Conservation (phyloP, 2,329 filamentous ascomycete genomes). For the Penicillium sumatraense region DNA sequence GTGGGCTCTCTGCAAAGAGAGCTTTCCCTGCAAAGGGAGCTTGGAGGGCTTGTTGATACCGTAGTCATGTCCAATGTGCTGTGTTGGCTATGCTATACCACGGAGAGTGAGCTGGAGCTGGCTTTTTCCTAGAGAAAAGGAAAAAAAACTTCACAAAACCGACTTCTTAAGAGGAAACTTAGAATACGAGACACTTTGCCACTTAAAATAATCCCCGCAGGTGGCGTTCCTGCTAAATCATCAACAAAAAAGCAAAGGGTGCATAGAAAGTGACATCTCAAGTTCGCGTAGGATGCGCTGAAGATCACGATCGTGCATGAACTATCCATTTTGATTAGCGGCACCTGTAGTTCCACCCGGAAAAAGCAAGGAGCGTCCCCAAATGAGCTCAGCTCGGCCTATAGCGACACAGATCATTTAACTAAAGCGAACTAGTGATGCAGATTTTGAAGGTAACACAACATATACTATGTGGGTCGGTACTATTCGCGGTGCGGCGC, state of each 20-base stretch:
- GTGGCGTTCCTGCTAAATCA: not conserved
- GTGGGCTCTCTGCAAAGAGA: not conserved
- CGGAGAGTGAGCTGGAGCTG: not conserved
- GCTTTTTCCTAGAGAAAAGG: not conserved
- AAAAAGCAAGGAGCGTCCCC: not conserved
- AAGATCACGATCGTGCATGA: not conserved
- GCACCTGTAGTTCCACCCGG: not conserved
- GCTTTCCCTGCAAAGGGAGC: not conserved
- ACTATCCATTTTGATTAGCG: not conserved
- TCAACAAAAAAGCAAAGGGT: not conserved
- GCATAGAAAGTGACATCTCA: not conserved
- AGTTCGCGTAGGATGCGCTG: not conserved
- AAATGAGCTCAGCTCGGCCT: not conserved
- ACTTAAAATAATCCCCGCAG: not conserved
- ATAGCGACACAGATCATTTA: not conserved
- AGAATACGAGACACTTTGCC: not conserved
- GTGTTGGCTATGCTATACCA: not conserved
- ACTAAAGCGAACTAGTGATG: not conserved
- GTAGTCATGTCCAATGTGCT: not conserved
- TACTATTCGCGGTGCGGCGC: not conserved
- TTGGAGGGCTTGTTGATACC: not conserved
- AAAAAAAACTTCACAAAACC: not conserved
- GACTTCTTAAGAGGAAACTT: not conserved
- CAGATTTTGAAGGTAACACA: not conserved
- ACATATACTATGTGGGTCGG: not conserved